Conservation (phyloP, 345 rosid genomes). For the Syzygium grande region DNA sequence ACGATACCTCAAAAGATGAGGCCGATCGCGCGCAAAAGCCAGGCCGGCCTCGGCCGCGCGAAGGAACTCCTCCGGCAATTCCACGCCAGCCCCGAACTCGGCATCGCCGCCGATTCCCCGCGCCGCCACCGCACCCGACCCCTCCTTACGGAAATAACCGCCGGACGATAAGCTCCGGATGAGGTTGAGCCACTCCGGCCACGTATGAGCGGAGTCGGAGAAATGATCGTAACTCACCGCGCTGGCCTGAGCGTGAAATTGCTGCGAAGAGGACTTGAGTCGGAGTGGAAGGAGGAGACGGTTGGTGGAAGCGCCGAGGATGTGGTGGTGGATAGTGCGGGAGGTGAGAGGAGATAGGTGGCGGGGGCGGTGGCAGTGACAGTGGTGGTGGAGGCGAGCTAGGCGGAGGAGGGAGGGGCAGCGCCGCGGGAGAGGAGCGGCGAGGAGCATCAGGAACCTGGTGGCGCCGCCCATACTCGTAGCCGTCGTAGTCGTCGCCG, state of each 20-base stretch:
- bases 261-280: background rate
- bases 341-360: background rate
- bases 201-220: slow-evolving; percentile 11
- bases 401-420: slow-evolving; percentile 4
- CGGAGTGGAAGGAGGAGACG: slow-evolving; percentile 13
- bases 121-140: background rate
- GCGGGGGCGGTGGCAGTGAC: slow-evolving; percentile 1
- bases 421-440: slow-evolving; percentile 23
- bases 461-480: slow-evolving; percentile 47
- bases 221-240: slow-evolving; percentile 1
- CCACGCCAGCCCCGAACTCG: slow-evolving; percentile 18
- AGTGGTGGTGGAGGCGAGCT: slow-evolving; percentile 6
- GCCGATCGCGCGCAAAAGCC: slow-evolving; percentile 53
- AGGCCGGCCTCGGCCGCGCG: slow-evolving; percentile 51
- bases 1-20: slow-evolving; percentile 41
- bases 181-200: slow-evolving; percentile 38
- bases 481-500: background rate
- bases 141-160: slow-evolving; percentile 25
- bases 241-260: background rate
- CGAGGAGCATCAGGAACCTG: slow-evolving; percentile 52
- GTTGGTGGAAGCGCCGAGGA: slow-evolving; percentile 6
- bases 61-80: slow-evolving; percentile 45
- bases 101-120: slow-evolving; percentile 1
- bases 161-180: slow-evolving; percentile 22
- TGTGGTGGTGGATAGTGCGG: background rate